Evolutionary conservation across 176 grass and related monocot species (phyloP), one percentile per base, ranked within the genome.

Genomic region (Aegilops bicornis): DNA sequence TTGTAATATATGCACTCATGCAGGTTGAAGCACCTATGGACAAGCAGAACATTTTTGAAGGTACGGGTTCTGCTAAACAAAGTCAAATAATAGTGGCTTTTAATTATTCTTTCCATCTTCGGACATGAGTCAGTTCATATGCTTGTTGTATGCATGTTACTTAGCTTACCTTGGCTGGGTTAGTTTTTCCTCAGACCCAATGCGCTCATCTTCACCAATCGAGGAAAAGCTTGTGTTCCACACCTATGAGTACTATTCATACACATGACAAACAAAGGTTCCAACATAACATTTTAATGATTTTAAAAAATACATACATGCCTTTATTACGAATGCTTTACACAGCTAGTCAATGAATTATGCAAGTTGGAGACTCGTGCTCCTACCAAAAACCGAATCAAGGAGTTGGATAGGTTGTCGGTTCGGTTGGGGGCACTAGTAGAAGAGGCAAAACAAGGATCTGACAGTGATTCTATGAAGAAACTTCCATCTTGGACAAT

Each of bases 341-440:
- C 10, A 40, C 68, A 71, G n/a, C 22, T 19, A 71, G 68, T n/a
- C 35, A 40, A n/a, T 35, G 4, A 11, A 35, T 19, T 39, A 39
- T 12, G 35, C 36, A 71, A 39, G 35, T 71, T 71, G 32, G 42
- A 43, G 32, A 92, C 96, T 61, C 96, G 96, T 7, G 72, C 91
- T 22, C 96, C 96, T 60, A 98, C 93, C 47, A 94, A 92, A 64
- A 98, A 92, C 77, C 79, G 96, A 48, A 94, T 95, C 77, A 94
- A 89, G 83, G 96, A 98, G 79, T 73, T 98, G 76, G 93, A 98
- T 75, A 88, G 79, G 78, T 79, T 98, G 72, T 84, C 88, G 19
- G 54, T 69, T 67, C 82, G 88, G 42, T 79, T 98, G 84, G 50
- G 82, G 83, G 40, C 65, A 79, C 90, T 98, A 58, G 65, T 96